A percentile compares a stretch with the other conserved stretches of the same genome.
phyloP scores from a whole-genome alignment of 2,329 filamentous ascomycete genomes.

The Claviceps digitariae region DNA sequence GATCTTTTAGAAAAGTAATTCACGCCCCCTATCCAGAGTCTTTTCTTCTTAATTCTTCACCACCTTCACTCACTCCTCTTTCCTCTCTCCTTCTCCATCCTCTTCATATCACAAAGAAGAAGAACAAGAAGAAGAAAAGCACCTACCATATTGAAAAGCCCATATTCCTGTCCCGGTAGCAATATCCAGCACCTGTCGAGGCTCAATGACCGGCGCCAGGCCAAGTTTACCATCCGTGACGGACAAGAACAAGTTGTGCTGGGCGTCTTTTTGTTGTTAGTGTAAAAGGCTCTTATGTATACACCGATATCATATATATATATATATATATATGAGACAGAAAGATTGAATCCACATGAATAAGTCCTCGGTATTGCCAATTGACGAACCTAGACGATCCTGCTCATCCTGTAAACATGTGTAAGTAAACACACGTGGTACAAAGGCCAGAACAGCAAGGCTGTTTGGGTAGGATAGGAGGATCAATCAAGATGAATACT shows the following conservation, averaged over 20 bases:
- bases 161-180: slow-evolving; percentile 39
- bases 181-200: slow-evolving; percentile 31
- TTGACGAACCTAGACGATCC: slow-evolving; percentile 9
- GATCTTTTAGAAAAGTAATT: no score
- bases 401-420: slow-evolving; percentile 10
- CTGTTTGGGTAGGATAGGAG: no score
- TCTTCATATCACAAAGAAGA: no score
- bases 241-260: slow-evolving; percentile 20
- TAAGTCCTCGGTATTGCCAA: neutral
- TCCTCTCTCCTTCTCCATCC: no score
- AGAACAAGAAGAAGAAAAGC: neutral
- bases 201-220: slow-evolving; percentile 28
- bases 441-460: no score
- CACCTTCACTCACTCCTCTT: neutral
- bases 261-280: slow-evolving; percentile 18
- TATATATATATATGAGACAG: no score
- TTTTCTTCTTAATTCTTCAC: neutral
- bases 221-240: slow-evolving; percentile 29
- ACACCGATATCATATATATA: no score
- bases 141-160: slow-evolving; percentile 33
- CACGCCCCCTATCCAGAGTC: no score
- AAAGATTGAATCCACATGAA: neutral
- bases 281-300: no score
- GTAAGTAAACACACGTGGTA: no score
- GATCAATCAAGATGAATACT: neutral